Base-by-base conservation (phyloP, 495 filamentous ascomycete genomes). In the Penicillium riverlandense region DNA sequence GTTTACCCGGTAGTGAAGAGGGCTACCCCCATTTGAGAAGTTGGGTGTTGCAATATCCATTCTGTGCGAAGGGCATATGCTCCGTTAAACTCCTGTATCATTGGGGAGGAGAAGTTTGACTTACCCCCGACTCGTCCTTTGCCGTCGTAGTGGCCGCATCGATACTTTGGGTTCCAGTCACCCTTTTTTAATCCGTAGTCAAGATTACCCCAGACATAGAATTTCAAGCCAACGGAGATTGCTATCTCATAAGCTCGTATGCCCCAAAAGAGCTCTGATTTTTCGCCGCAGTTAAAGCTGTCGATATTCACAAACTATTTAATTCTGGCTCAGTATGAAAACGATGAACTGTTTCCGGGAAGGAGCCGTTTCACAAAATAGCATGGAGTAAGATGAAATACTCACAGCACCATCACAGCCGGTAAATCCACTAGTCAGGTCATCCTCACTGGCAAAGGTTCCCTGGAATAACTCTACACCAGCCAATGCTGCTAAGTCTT, bases 191-290 rank as follows among this genome's bases (percentile, higher is more conserved):
- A 34, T 0, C 43, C 52, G 38, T 67, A 78, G 34, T 78, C 73
- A 7, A 76, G 54, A 41, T 66, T 71, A 0, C 69, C 72, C 30
- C 69, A 77, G 2, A 82, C 57, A 55, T 71, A 82, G 53, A 74
- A 68, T 53, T 70, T 61, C 12, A 79, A 63, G 7, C 75, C 74
- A 28, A 59, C 49, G 32, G 71, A 62, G 33, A 70, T 47, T 1
- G 78, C 75, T 3, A 82, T 57, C 39, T 82, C 78, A 48, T 74
- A 82, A 28, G 63, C 59, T 11, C 78, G 66, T 12, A 75, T 74
- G 10, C 69, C 75, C 67, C 70, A 80, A 52, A 62, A 82, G 1
- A 72, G 63, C 50, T 81, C 78, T 7, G 57, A 53, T 45, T 76
- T 74, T 52, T 78, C 72, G 11, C 78, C 77, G 7, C 62, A 58